Base-by-base conservation (phyloP, 352 stramenopile species). In the Peronosclerospora sorghi region DNA sequence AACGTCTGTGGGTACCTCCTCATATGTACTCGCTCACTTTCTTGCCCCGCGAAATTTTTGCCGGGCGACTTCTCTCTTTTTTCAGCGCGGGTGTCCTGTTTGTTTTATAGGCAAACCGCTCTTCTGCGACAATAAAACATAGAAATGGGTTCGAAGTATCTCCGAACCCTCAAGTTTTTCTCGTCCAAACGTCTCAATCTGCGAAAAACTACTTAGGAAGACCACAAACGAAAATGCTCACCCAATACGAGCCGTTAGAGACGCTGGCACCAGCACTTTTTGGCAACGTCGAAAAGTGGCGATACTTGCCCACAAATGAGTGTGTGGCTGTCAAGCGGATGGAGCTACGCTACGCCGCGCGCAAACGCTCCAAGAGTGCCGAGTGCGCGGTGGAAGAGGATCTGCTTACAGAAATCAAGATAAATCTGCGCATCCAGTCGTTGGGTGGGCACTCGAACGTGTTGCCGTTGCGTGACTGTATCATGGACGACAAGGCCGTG, bases 321-420 rank as follows among this genome's bases (percentile, higher is more conserved):
- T 48, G 63, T 38, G 73, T 86, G 42, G 79, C 77, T 14, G 59
- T 87, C 52, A 92, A 92, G 66, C 75, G 69, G 59, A 78, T 92
- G 61, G 74, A 89, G 35, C 59, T 87, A 20, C 48, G 38, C 15
- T 70, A 57, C 27, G 75, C 73, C 0, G 65, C 70, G 21, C 53
- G 55, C 23, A 62, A 65, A 35, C 67, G 68, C 37, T 68, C 65
- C 34, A 69, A 77, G 44, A 66, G 65, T 45, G 68, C 68, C 6
- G 51, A 69, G 32, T 56, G 59, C 17, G 38, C 32, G 12, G 68
- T 86, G 21, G 66, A 86, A 4, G 79, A 92, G 29, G 73, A 92
- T 48, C 48, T 83, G 2, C 68, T 83, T 35, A 61, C 63, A 1
- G 79, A 92, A 41, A 58, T 86, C 36, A 71, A 80, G 48, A 69